Evolutionary conservation across 257 asterid genomes (phyloP), one percentile per base, ranked within the genome.

Genomic region (Scutellaria barbata): DNA sequence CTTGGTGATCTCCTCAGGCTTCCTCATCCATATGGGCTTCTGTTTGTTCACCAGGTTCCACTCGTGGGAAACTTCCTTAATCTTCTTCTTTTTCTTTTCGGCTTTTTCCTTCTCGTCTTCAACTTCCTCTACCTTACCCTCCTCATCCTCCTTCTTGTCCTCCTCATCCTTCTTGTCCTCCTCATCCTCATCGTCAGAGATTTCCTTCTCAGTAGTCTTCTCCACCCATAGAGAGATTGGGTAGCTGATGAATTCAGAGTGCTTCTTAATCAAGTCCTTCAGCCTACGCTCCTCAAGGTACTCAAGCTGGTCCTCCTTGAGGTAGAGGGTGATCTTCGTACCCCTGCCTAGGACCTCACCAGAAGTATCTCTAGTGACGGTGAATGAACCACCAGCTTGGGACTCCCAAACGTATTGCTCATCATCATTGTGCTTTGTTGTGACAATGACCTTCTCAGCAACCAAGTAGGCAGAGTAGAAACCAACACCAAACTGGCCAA

Each of bases 341-440:
- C 92, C 92, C 65, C 92, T 75, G 45, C 92, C 92, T 0, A 87
- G 82, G 48, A 0, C 52, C 53, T 87, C 92, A 25, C 90, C 90
- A 10, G 87, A 75, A 1, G 80, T 79, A 18, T 85, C 93, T 42
- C 93, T 77, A 33, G 93, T 78, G 7, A 87, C 85, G 2, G 93
- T 87, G 81, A 87, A 87, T 0, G 93, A 87, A 11, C 88, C 90
- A 56, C 92, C 92, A 42, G 92, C 90, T 62, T 87, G 88, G 3
- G 92, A 87, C 74, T 87, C 89, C 92, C 92, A 87, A 0, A 87
- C 87, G n/a, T 87, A 87, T 30, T 85, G 93, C 17, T 87, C 93
- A 4, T 87, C 93, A 18, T 83, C 88, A 0, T 85, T 85, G 71
- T 87, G 90, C 82, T 83, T 87, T 7, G 90, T 81, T 0, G 83